phyloP scores from a whole-genome alignment of 352 stramenopile species.

The Thraustochytrium sp. region DNA sequence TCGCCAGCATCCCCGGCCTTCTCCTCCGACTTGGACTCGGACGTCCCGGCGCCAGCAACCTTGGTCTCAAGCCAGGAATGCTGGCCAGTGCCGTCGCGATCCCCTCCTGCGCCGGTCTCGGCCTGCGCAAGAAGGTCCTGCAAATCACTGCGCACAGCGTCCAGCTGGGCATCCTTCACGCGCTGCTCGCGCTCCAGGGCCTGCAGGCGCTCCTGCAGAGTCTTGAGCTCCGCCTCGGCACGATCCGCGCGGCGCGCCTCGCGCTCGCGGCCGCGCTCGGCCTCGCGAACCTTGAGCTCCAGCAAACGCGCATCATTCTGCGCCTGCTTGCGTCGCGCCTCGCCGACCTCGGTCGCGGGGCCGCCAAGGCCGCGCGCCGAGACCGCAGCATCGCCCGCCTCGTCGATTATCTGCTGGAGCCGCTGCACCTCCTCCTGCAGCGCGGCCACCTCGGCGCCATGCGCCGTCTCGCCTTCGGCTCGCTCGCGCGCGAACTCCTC shows the following conservation, averaged over 20 bases:
- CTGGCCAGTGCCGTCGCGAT: too few relatives aligned
- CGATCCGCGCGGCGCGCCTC: not conserved
- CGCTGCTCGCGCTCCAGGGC: conserved; percentile 15
- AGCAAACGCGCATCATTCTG: not conserved
- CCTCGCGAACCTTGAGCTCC: not conserved
- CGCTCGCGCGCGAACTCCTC: not conserved
- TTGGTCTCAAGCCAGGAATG: not conserved
- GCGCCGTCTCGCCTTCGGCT: not conserved
- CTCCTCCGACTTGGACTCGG: too few relatives aligned
- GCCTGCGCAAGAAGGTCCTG: not conserved
- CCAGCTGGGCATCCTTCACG: conserved; percentile 23
- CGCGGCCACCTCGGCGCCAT: not conserved
- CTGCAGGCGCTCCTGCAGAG: not conserved
- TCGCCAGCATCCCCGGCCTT: not conserved
- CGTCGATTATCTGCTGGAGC: not conserved
- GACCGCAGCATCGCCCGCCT: not conserved
- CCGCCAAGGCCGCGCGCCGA: not conserved
- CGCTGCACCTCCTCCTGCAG: not conserved
- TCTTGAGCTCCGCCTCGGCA: not conserved
- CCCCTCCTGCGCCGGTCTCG: too few relatives aligned
- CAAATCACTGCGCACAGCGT: not conserved
- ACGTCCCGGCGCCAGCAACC: not conserved
- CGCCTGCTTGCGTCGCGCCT: not conserved
- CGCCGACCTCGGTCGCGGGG: not conserved
- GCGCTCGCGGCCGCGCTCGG: not conserved